These are phyloP conservation scores for Tephrocybe sp. DNA, from an alignment of 768 basidiomycete genomes.

Conservation along the genomic window DNA sequence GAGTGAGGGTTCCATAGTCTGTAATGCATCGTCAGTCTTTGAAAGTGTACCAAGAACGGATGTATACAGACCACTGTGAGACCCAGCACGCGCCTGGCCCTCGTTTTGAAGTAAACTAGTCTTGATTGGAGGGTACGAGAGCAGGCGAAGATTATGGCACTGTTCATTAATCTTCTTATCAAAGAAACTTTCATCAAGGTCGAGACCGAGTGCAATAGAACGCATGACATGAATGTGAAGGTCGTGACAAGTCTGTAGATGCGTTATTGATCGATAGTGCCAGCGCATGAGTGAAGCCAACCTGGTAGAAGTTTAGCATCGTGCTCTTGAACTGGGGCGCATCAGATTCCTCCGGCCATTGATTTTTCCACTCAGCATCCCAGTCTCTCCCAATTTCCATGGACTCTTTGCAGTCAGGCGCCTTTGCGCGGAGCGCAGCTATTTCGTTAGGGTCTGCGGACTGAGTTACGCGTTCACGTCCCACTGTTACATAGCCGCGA, in stretches of 20 bases:
- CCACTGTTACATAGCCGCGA: conserved; percentile 79
- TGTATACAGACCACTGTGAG: conserved; percentile 63
- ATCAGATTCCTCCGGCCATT: conserved; percentile 69
- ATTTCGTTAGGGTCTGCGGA: conserved; percentile 73
- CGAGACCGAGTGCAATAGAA: conserved; percentile 80
- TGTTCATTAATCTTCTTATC: conserved; percentile 74
- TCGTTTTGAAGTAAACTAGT: conserved; percentile 53
- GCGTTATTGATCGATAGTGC: neutral
- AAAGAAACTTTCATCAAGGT: conserved; percentile 73
- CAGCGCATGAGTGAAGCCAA: conserved; percentile 19
- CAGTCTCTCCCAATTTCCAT: conserved; percentile 92
- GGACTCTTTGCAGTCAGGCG: conserved; percentile 81
- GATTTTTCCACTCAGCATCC: conserved; percentile 75
- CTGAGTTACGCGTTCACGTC: conserved; percentile 82
- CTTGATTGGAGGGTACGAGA: conserved; percentile 81
- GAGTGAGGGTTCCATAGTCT: conserved; percentile 83
- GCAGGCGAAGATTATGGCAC: conserved; percentile 76
- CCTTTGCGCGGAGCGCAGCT: conserved; percentile 64
- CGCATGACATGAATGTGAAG: conserved; percentile 79
- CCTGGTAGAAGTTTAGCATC: conserved; percentile 78
- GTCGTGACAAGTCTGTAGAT: conserved; percentile 65
- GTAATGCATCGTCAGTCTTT: neutral
- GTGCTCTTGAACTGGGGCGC: conserved; percentile 68
- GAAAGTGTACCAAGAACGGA: neutral
- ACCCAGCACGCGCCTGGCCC: conserved; percentile 79